Evolutionary conservation across 164 flowering plant genomes (phyloP).

Genomic region (Dillenia turbinata): DNA sequence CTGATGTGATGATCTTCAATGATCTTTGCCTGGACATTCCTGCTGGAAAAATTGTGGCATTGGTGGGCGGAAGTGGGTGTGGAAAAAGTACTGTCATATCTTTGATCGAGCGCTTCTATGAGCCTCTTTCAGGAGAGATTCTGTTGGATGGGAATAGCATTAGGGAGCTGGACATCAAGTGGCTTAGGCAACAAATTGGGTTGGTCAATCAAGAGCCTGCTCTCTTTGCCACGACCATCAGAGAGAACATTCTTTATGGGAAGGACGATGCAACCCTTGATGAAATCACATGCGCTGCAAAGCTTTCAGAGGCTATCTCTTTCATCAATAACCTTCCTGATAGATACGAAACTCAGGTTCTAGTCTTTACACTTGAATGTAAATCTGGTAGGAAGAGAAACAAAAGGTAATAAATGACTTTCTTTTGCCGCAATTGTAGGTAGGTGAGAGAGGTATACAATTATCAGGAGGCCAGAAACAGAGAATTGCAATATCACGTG

Average conservation of each 20-base stretch:
- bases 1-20: slow-evolving; percentile 66
- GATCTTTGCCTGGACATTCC: slow-evolving; percentile 65
- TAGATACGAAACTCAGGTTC: slow-evolving; percentile 90
- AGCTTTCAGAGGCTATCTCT: slow-evolving; percentile 81
- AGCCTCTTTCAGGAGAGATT: slow-evolving; percentile 69
- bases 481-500: slow-evolving; percentile 91
- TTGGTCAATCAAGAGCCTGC: slow-evolving; percentile 98
- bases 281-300: slow-evolving; percentile 87
- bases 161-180: slow-evolving; percentile 64
- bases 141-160: slow-evolving; percentile 66
- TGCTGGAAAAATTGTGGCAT: slow-evolving; percentile 83
- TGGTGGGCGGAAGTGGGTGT: slow-evolving; percentile 97
- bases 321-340: slow-evolving; percentile 96
- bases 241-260: slow-evolving; percentile 91
- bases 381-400: too few relatives aligned
- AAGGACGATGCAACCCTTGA: slow-evolving; percentile 78
- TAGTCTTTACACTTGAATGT: too few relatives aligned
- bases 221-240: slow-evolving; percentile 85
- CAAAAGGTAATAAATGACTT: too few relatives aligned
- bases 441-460: slow-evolving; percentile 94
- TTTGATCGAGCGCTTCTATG: slow-evolving; percentile 92
- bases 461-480: slow-evolving; percentile 98
- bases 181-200: slow-evolving; percentile 91
- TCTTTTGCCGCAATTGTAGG: slow-evolving; percentile 33
- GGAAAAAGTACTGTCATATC: slow-evolving; percentile 96